Evolutionary conservation across 371 early-diverging fungal species (phyloP).

Genomic region (Mucor piriformis): DNA sequence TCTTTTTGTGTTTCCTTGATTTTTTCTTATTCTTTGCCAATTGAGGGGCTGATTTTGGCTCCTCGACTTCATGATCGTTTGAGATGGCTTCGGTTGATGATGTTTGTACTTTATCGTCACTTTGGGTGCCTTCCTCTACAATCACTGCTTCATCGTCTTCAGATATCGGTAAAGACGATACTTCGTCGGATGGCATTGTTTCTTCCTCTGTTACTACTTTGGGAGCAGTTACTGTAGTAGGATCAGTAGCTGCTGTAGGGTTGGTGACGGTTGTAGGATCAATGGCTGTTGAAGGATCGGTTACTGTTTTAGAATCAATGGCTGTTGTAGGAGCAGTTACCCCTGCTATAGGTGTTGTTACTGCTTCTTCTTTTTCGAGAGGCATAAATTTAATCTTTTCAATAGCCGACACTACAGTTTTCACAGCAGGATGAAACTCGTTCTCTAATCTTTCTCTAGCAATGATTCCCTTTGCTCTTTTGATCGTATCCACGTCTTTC

Average conservation of each 20-base stretch:
- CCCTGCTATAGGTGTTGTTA: neutral
- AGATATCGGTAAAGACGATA: too few relatives aligned
- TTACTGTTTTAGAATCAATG: too few relatives aligned
- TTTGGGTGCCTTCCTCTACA: too few relatives aligned
- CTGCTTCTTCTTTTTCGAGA: neutral
- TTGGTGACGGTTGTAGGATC: too few relatives aligned
- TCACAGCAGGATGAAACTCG: neutral
- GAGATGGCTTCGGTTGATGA: too few relatives aligned
- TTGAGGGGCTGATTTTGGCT: neutral
- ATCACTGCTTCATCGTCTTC: neutral
- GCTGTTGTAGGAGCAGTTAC: too few relatives aligned
- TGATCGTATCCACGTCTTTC: conserved; percentile 32
- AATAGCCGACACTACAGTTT: neutral
- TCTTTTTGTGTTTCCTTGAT: neutral
- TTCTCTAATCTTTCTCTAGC: conserved; percentile 12
- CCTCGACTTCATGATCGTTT: neutral
- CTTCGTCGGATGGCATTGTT: too few relatives aligned
- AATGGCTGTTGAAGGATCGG: too few relatives aligned
- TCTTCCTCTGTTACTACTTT: too few relatives aligned
- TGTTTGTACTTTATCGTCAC: too few relatives aligned
- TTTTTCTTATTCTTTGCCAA: conserved; percentile 1
- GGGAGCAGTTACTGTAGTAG: too few relatives aligned
- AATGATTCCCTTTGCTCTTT: conserved; percentile 35
- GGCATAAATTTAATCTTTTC: neutral
- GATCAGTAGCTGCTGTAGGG: too few relatives aligned